These are phyloP conservation scores for Arxiozyma heterogenica DNA, from an alignment of 1,139 yeast genomes.

Conservation along the genomic window DNA sequence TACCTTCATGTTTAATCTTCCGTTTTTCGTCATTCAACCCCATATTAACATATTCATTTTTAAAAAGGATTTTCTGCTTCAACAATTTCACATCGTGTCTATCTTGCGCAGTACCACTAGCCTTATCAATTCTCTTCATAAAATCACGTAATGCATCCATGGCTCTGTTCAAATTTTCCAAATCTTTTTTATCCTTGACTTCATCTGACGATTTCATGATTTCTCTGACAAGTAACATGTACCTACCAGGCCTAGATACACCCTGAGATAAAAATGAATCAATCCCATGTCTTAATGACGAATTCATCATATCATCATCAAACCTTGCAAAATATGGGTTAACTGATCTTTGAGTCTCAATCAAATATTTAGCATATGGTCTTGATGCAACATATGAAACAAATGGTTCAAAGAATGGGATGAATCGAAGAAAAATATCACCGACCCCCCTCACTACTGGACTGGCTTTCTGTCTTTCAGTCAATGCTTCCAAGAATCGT, in stretches of 20 bases:
- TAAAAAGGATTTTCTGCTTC: slow-evolving; percentile 62
- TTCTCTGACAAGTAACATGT: slow-evolving; percentile 76
- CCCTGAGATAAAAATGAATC: slow-evolving; percentile 92
- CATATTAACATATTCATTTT: slow-evolving; percentile 84
- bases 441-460: slow-evolving; percentile 83
- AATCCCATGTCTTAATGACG: slow-evolving; percentile 73
- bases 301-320: slow-evolving; percentile 86
- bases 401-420: slow-evolving; percentile 85
- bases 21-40: slow-evolving; percentile 77
- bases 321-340: slow-evolving; percentile 86
- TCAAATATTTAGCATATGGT: slow-evolving; percentile 89
- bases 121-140: slow-evolving; percentile 72
- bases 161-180: slow-evolving; percentile 61
- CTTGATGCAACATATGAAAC: slow-evolving; percentile 93
- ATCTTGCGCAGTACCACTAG: slow-evolving; percentile 92
- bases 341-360: slow-evolving; percentile 86
- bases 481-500: slow-evolving; percentile 77
- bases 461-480: slow-evolving; percentile 78
- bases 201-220: slow-evolving; percentile 68
- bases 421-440: slow-evolving; percentile 75
- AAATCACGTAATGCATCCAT: slow-evolving; percentile 68
- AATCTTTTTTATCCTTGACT: slow-evolving; percentile 51
- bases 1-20: slow-evolving; percentile 40
- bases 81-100: slow-evolving; percentile 81
- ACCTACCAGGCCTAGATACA: slow-evolving; percentile 91